Percentiles rank a stretch among this genome's conserved stretches.
Evolutionary conservation across 441 rosid species (phyloP).

Genomic region (Jatropha podagrica): DNA sequence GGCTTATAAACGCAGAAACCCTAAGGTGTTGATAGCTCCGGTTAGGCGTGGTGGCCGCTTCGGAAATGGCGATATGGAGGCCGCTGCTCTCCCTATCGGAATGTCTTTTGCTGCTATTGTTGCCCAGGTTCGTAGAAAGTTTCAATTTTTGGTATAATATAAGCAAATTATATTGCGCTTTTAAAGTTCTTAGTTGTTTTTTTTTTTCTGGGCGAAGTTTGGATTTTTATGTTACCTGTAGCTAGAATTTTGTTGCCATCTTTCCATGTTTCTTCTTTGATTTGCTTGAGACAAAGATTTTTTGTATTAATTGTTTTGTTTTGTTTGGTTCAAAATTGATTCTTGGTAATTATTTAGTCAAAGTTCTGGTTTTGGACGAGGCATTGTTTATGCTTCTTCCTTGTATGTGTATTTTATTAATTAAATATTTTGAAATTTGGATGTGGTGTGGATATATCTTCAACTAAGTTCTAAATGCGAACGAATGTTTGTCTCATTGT

Average conservation of each 20-base stretch:
- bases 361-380: neutral
- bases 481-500: neutral
- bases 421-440: conserved; percentile 5
- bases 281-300: conserved; percentile 7
- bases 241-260: neutral
- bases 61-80: conserved; percentile 42
- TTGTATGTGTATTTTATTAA: neutral
- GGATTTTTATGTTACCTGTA: conserved; percentile 5
- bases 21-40: conserved; percentile 37
- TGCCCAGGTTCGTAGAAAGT: conserved; percentile 59
- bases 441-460: neutral
- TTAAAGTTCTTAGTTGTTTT: neutral
- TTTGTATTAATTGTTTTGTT: conserved; percentile 13
- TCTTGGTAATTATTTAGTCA: neutral
- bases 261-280: neutral
- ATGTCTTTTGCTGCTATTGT: conserved; percentile 92
- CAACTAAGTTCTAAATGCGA: neutral
- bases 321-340: neutral
- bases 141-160: neutral
- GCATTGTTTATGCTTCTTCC: neutral
- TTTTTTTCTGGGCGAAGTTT: conserved; percentile 19
- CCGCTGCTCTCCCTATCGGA: conserved; percentile 83
- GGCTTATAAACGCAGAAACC: conserved; percentile 41
- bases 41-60: conserved; percentile 39
- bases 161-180: neutral